Conservation (phyloP, 2,329 filamentous ascomycete genomes). For the Ascochyta clinopodiicola region DNA sequence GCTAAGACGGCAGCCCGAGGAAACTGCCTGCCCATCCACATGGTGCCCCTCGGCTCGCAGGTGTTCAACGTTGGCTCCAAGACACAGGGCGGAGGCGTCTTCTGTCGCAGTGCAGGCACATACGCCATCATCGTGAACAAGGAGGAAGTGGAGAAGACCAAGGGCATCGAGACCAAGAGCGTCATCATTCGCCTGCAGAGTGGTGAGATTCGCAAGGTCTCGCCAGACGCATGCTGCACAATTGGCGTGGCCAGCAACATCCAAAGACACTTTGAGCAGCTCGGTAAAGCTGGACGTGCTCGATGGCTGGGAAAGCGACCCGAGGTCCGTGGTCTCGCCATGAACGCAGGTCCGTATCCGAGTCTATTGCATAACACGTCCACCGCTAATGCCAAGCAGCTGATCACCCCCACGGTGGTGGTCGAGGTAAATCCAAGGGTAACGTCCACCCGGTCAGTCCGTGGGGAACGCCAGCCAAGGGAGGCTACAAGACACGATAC, state of each 20-base stretch:
- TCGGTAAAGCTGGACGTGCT: conserved; percentile 93
- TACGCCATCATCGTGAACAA: conserved; percentile 89
- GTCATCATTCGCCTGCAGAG: conserved; percentile 89
- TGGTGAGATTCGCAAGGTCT: conserved; percentile 87
- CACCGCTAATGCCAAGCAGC: conserved; percentile 54
- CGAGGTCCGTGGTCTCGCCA: conserved; percentile 94
- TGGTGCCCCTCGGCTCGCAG: conserved; percentile 93
- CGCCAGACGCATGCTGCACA: conserved; percentile 91
- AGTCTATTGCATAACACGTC: neutral
- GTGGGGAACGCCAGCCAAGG: conserved; percentile 91
- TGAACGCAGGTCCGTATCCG: conserved; percentile 79
- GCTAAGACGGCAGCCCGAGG: conserved; percentile 92
- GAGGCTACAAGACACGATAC: conserved; percentile 88
- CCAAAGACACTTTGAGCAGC: conserved; percentile 85
- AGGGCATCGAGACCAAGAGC: conserved; percentile 72
- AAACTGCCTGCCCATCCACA: conserved; percentile 93
- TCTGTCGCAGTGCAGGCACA: conserved; percentile 94
- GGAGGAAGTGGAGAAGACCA: conserved; percentile 70
- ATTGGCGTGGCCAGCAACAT: conserved; percentile 94
- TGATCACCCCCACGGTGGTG: conserved; percentile 98
- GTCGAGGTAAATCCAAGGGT: conserved; percentile 99
- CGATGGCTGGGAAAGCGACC: conserved; percentile 94
- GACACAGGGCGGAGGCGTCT: conserved; percentile 76
- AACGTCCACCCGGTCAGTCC: conserved; percentile 93
- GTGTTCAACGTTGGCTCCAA: conserved; percentile 87